phyloP scores from a whole-genome alignment of 2,329 filamentous ascomycete genomes.

The Colletotrichum navitas region DNA sequence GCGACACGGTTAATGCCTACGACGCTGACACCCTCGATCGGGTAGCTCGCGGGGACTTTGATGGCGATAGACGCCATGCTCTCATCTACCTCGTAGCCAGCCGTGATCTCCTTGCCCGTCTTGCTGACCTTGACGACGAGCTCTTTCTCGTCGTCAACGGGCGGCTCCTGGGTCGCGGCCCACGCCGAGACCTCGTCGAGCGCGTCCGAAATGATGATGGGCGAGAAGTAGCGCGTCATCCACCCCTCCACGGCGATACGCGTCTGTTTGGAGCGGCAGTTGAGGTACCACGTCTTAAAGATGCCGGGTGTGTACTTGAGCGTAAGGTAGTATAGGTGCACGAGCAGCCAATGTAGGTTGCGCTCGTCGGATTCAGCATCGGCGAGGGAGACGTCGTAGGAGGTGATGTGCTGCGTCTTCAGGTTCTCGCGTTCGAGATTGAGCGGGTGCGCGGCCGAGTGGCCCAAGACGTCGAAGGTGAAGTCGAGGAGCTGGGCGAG shows the following conservation, averaged over 20 bases:
- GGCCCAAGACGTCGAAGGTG: conserved; percentile 86
- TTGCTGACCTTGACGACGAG: conserved; percentile 78
- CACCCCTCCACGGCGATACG: conserved; percentile 83
- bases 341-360: conserved; percentile 85
- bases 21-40: conserved; percentile 83
- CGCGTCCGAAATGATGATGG: conserved; percentile 73
- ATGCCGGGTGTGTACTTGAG: conserved; percentile 83
- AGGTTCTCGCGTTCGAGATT: conserved; percentile 79
- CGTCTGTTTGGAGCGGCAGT: conserved; percentile 84
- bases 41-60: conserved; percentile 83
- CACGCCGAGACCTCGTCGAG: conserved; percentile 78
- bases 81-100: conserved; percentile 90
- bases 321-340: conserved; percentile 87
- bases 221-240: conserved; percentile 87
- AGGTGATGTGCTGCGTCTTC: conserved; percentile 65
- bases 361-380: conserved; percentile 74
- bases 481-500: conserved; percentile 80
- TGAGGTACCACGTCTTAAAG: conserved; percentile 87
- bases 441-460: conserved; percentile 78
- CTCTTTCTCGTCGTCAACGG: conserved; percentile 63
- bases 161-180: conserved; percentile 66
- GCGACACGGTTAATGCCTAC: conserved; percentile 84
- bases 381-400: conserved; percentile 65
- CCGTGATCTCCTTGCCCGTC: conserved; percentile 80
- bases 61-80: conserved; percentile 86